These are phyloP conservation scores for Paramecium tetraurelia DNA, from an alignment of 73 alveolate genomes.

Conservation along the genomic window DNA sequence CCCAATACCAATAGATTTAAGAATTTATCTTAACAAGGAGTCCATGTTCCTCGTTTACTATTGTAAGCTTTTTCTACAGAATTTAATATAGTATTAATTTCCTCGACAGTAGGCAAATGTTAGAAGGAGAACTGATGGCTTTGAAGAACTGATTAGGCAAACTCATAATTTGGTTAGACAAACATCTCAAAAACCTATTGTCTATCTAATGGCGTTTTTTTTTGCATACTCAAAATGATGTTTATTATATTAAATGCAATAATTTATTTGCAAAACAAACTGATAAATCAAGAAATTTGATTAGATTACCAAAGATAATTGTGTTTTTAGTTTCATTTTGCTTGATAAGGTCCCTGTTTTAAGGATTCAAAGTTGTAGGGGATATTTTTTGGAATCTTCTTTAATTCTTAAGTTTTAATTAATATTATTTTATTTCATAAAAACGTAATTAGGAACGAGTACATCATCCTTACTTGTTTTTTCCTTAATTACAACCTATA, in stretches of 20 bases:
- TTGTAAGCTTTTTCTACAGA: not conserved
- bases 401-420: not conserved
- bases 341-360: not conserved
- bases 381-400: not conserved
- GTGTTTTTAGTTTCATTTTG: not conserved
- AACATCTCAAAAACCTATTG: not conserved
- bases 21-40: not conserved
- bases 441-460: not conserved
- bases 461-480: not conserved
- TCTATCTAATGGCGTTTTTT: conserved; percentile 6
- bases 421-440: not conserved
- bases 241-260: not conserved
- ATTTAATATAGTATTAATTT: not conserved
- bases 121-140: not conserved
- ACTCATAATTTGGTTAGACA: not conserved
- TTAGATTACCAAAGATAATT: not conserved
- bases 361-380: not conserved
- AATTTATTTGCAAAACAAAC: not conserved
- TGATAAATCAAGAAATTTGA: not conserved
- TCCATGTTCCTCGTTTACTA: not conserved
- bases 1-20: not conserved
- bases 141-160: not conserved
- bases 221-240: not conserved
- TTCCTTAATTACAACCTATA: not conserved
- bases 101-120: not conserved